phyloP scores from a whole-genome alignment of 441 rosid species.

The Adansonia madagascariensis region DNA sequence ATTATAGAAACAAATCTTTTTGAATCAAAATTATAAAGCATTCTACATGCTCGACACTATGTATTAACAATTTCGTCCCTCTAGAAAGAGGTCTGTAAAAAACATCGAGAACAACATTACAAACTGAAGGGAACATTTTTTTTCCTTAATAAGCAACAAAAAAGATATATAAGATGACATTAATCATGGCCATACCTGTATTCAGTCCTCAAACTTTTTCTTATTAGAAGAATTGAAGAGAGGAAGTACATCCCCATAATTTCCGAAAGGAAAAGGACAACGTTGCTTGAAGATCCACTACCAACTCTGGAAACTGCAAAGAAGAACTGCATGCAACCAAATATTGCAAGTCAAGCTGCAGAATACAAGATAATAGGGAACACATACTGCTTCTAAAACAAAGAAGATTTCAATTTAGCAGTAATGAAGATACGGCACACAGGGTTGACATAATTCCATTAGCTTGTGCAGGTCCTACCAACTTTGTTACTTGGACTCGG shows the following conservation, averaged over 20 bases:
- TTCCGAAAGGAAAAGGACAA: constrained; percentile 93
- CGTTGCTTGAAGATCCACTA: constrained; percentile 99
- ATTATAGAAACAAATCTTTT: background rate
- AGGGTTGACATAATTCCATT: background rate
- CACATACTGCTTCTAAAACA: background rate
- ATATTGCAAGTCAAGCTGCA: constrained; percentile 33
- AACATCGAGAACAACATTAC: background rate
- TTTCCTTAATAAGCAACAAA: background rate
- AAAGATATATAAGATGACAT: background rate
- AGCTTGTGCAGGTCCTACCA: background rate
- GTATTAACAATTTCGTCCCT: background rate
- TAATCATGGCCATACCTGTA: constrained; percentile 60
- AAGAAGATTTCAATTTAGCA: background rate
- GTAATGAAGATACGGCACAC: background rate
- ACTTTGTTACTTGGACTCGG: no score
- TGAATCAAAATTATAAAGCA: background rate
- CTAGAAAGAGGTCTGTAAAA: background rate
- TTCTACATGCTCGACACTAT: background rate
- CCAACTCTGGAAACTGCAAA: constrained; percentile 98
- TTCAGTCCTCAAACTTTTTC: constrained; percentile 94
- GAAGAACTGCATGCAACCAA: constrained; percentile 77
- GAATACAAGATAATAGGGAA: constrained; percentile 15
- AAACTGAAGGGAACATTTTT: background rate
- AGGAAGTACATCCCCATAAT: constrained; percentile 99
- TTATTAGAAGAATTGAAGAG: constrained; percentile 93